Evolutionary conservation across 768 basidiomycete species (phyloP), one percentile per base, ranked within the genome.

Genomic region (Termitomyces sp.): DNA sequence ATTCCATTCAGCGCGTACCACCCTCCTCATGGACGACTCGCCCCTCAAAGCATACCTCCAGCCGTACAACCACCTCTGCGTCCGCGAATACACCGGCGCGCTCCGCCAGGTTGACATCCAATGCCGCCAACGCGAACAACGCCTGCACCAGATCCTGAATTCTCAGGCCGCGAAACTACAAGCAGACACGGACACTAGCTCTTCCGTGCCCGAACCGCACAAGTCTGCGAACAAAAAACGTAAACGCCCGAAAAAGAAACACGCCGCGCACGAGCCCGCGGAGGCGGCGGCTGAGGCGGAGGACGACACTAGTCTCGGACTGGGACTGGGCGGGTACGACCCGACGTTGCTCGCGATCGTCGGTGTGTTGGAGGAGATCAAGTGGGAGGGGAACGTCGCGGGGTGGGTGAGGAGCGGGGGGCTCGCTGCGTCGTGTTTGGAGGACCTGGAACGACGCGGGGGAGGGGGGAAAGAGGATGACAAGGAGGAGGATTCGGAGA

Each of bases 61-160:
- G 67, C 92, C 91, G 0, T 89, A 82, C 74, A 94, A 91, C 67
- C 92, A 94, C 67, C 72, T 93, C 23, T 90, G 87, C 66, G 80
- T 93, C 63, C 77, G 73, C 10, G 91, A 92, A 67, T 93, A 92
- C 67, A 74, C 77, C 14, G n/a, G 51, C 3, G 23, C 51, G 2
- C 38, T 63, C 38, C 59, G 67, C 3, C 60, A 59, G 9, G n/a
- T 41, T 1, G 68, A 68, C 28, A 35, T 68, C 7, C 40, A 46
- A 35, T 46, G 49, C 23, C 38, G 40, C 5, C 41, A 41, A 16
- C 43, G 43, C 33, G 61, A 62, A 40, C 30, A 41, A 44, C 48
- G 50, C 5, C n/a, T 12, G 2, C 56, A 44, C 18, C 52, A 55
- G 30, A 33, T 8, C 16, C 16, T 10, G 12, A 52, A 8, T 16